phyloP scores from a whole-genome alignment of 768 basidiomycete genomes.

The Baorangia bicolor region DNA sequence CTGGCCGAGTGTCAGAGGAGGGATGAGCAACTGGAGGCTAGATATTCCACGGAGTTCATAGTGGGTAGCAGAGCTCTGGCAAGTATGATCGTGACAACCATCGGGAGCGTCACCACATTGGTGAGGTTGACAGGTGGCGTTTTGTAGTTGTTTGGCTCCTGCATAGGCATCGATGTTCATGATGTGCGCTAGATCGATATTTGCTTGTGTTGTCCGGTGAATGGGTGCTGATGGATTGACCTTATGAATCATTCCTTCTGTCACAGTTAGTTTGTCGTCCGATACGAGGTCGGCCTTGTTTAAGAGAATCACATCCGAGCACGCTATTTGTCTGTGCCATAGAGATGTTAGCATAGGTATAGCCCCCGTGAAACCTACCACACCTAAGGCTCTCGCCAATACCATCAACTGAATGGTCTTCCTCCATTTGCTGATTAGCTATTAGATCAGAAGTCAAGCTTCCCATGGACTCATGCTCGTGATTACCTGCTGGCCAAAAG shows the following conservation, averaged over 20 bases:
- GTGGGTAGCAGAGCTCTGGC: constrained; percentile 43
- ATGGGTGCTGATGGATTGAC: constrained; percentile 83
- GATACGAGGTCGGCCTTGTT: constrained; percentile 87
- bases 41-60: constrained; percentile 83
- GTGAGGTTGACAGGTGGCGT: constrained; percentile 26
- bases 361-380: background rate
- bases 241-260: constrained; percentile 61
- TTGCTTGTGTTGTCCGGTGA: constrained; percentile 64
- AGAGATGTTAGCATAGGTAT: background rate
- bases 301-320: constrained; percentile 85
- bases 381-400: constrained; percentile 82
- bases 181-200: constrained; percentile 73
- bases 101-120: constrained; percentile 33
- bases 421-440: constrained; percentile 74
- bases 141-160: constrained; percentile 37
- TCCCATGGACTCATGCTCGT: constrained; percentile 33
- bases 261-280: constrained; percentile 40
- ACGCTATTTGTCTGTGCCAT: constrained; percentile 81
- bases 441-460: constrained; percentile 3
- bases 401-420: constrained; percentile 63
- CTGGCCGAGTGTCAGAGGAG: constrained; percentile 49
- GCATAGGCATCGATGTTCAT: constrained; percentile 82
- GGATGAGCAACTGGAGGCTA: constrained; percentile 69
- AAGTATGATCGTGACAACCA: constrained; percentile 32
- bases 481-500: constrained; percentile 65